Evolutionary conservation across 768 basidiomycete species (phyloP).

Genomic region (Tremella mesenterica): DNA sequence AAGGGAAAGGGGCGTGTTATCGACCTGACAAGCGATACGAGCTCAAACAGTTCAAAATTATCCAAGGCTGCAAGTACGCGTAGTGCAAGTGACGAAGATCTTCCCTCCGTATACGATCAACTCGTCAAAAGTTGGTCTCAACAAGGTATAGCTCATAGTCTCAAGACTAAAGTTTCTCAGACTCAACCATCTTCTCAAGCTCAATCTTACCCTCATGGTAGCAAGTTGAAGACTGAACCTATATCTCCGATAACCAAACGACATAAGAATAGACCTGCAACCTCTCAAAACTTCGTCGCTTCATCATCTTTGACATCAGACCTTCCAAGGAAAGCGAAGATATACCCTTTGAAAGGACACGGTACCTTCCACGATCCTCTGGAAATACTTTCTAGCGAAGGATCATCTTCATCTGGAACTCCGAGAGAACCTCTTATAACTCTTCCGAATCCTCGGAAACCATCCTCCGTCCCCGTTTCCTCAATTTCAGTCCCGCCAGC

Average conservation of each 20-base stretch:
- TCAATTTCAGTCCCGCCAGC: neutral
- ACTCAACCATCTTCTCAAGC: neutral
- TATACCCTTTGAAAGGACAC: too few relatives aligned
- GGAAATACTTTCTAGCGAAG: neutral
- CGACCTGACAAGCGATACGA: too few relatives aligned
- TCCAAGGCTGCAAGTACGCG: too few relatives aligned
- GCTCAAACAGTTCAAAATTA: too few relatives aligned
- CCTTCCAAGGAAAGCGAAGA: too few relatives aligned
- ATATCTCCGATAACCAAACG: neutral
- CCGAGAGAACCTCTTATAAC: neutral
- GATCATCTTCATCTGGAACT: neutral
- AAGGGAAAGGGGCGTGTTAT: too few relatives aligned
- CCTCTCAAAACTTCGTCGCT: neutral
- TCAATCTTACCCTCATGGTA: neutral
- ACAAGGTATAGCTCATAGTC: neutral
- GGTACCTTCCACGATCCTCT: too few relatives aligned
- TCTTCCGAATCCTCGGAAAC: neutral
- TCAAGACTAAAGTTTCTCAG: neutral
- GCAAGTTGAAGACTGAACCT: neutral
- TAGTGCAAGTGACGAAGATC: too few relatives aligned
- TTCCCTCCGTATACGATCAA: too few relatives aligned
- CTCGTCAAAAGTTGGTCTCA: too few relatives aligned
- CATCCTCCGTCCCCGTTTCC: neutral
- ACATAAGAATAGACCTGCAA: neutral
- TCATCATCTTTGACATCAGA: neutral